phyloP scores from a whole-genome alignment of 1,139 yeast genomes.

The Sugiyamaella novakii region DNA sequence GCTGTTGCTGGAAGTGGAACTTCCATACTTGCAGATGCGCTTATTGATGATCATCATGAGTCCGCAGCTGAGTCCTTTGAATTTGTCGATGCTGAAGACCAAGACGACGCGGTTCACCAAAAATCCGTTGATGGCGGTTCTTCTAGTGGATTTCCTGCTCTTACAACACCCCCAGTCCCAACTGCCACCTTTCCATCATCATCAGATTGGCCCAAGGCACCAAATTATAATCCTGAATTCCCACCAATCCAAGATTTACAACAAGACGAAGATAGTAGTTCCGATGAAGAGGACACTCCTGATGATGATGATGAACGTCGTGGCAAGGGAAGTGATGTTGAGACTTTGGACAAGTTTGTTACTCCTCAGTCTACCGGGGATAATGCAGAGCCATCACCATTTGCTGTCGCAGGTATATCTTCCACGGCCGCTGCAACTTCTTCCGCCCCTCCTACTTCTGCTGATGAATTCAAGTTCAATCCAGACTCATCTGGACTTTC shows the following conservation, averaged over 20 bases:
- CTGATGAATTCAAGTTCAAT: slow-evolving; percentile 10
- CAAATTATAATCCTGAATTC: slow-evolving; percentile 47
- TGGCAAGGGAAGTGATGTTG: slow-evolving; percentile 12
- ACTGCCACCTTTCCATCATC: slow-evolving; percentile 18
- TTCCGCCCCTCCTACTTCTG: slow-evolving; percentile 11
- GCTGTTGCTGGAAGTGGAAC: slow-evolving; percentile 4
- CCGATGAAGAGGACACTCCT: slow-evolving; percentile 40
- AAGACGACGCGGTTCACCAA: slow-evolving; percentile 8
- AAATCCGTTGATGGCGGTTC: slow-evolving; percentile 16
- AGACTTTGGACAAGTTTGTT: slow-evolving; percentile 20
- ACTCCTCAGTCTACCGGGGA: slow-evolving; percentile 25
- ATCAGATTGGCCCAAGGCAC: slow-evolving; percentile 19
- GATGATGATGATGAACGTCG: slow-evolving; percentile 9
- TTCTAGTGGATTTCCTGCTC: slow-evolving; percentile 24
- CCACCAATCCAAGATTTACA: slow-evolving; percentile 73
- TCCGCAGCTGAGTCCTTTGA: slow-evolving; percentile 50
- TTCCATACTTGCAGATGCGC: slow-evolving; percentile 3
- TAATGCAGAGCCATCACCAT: slow-evolving; percentile 8
- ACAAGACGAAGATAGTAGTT: slow-evolving; percentile 58
- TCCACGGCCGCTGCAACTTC: slow-evolving; percentile 15
- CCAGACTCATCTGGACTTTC: slow-evolving; percentile 3
- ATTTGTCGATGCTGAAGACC: slow-evolving; percentile 35
- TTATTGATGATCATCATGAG: slow-evolving; percentile 55
- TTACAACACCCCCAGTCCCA: slow-evolving; percentile 6
- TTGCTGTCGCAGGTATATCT: slow-evolving; percentile 1